Evolutionary conservation across 2,329 filamentous ascomycete species (phyloP).

Genomic region (Ceratocystis eucalypticola): DNA sequence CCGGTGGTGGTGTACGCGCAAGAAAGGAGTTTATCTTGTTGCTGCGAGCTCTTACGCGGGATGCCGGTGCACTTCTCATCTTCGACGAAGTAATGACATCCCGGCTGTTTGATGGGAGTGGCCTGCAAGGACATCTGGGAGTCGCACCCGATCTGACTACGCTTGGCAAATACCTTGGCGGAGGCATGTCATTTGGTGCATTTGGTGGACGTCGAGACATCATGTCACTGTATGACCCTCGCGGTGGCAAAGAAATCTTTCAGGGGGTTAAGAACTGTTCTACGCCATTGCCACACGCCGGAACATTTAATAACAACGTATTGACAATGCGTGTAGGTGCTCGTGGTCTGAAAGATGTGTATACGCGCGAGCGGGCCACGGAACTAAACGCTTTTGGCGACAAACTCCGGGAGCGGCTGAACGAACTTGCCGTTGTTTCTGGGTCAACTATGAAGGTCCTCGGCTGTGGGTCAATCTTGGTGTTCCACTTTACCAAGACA

Average conservation of each 20-base stretch:
- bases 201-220: conserved; percentile 49
- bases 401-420: conserved; percentile 24
- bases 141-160: conserved; percentile 48
- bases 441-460: conserved; percentile 30
- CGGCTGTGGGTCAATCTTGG: conserved; percentile 28
- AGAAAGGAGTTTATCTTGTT: conserved; percentile 37
- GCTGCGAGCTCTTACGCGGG: conserved; percentile 29
- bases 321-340: conserved; percentile 35
- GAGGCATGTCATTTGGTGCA: conserved; percentile 51
- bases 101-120: conserved; percentile 36
- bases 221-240: conserved; percentile 45
- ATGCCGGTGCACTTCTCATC: conserved; percentile 45
- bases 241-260: conserved; percentile 40
- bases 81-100: conserved; percentile 62
- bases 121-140: conserved; percentile 32
- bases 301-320: conserved; percentile 56
- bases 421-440: conserved; percentile 22
- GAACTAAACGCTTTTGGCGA: conserved; percentile 27
- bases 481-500: conserved; percentile 28
- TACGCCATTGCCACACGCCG: conserved; percentile 38
- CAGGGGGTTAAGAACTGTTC: conserved; percentile 44
- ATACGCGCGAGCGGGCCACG: conserved; percentile 25
- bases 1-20: conserved; percentile 43
- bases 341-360: conserved; percentile 27
- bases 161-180: conserved; percentile 53